Base-by-base conservation (phyloP, 192 early-diverging fungal genomes). In the Pilobolus umbonatus region DNA sequence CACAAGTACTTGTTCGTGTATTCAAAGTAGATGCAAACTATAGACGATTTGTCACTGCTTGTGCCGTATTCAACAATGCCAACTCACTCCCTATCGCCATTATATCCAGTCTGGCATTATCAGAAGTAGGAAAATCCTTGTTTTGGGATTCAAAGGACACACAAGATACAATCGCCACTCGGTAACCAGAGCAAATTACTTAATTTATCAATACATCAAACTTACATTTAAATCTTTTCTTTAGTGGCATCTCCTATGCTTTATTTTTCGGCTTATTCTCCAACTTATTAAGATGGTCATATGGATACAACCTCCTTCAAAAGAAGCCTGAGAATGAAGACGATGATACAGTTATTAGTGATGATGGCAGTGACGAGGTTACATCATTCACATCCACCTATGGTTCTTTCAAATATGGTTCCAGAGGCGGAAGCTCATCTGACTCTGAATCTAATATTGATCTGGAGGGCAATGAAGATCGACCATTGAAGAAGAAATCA, bases 261-360 rank as follows among this genome's bases (percentile, higher is more conserved):
- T 74, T 92, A 32, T 88, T 92, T 39, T 89, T 83, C 66, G 85
- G 84, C 42, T 82, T 88, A 46, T 85, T 92, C 60, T 85, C 85
- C 61, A 92, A 92, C 58, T 75, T 92, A 6, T 53, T 92, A 48
- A 78, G 88, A 14, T 92, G 90, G 90, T 88, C 85, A 24, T 85
- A 88, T 64, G 88, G 90, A 47, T 87, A 86, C 28, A 72, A 76
- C 2, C 55, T 90, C 17, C 68, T 90, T 57, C 76, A 32, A 21
- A 55, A 57, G 15, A 42, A 12, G 19, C 4, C 39, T 17, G 39
- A 42, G 19, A 17, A 42, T 15, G 39, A 38, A 12, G 36, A 42
- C 1, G 39, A 42, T 17, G 19, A 12, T 3, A 42, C 19, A 15
- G 39, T 5, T 5, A 52, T 52, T 17, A 21, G 38, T 54, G 32